A percentile compares a stretch with the other conserved stretches of the same genome.
These are phyloP conservation scores for Sugiyamaella qingdaonensis DNA, from an alignment of 805 yeast genomes.

Conservation along the genomic window DNA sequence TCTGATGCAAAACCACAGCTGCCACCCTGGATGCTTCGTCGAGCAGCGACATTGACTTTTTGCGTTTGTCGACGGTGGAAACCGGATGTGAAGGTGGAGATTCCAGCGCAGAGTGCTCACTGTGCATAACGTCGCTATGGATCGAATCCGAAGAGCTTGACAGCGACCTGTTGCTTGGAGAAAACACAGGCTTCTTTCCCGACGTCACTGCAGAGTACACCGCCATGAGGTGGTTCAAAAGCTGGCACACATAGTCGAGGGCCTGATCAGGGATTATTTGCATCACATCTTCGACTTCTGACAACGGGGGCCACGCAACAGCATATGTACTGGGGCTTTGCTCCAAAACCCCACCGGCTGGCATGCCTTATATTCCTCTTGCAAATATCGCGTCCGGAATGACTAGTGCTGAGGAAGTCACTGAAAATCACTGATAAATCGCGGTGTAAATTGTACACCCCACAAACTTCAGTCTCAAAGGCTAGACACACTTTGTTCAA, in stretches of 20 bases:
- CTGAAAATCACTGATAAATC: too few species aligned
- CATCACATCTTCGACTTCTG: conserved; percentile 5
- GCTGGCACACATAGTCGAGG: conserved; percentile 21
- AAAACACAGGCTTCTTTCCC: neutral
- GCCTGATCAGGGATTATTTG: conserved; percentile 23
- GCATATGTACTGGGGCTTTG: too few species aligned
- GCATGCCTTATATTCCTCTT: too few species aligned
- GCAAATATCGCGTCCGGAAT: too few species aligned
- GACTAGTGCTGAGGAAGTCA: too few species aligned
- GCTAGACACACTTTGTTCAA: too few species aligned
- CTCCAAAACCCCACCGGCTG: too few species aligned
- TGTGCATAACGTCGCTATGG: neutral
- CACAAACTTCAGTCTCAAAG: too few species aligned
- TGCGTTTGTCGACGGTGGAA: conserved; percentile 8
- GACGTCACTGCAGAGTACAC: neutral
- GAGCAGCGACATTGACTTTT: conserved; percentile 14
- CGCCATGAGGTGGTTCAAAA: conserved; percentile 20
- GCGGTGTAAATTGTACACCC: too few species aligned
- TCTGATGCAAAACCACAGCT: conserved; percentile 9
- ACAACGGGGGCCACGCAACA: neutral
- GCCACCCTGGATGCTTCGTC: conserved; percentile 24
- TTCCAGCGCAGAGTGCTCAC: neutral
- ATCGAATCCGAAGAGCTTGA: neutral
- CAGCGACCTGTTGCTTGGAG: neutral
- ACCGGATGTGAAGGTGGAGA: neutral